Percentiles rank a stretch among this genome's conserved stretches.
Evolutionary conservation across 768 basidiomycete species (phyloP).

Genomic region (Psilocybe cyanescens): DNA sequence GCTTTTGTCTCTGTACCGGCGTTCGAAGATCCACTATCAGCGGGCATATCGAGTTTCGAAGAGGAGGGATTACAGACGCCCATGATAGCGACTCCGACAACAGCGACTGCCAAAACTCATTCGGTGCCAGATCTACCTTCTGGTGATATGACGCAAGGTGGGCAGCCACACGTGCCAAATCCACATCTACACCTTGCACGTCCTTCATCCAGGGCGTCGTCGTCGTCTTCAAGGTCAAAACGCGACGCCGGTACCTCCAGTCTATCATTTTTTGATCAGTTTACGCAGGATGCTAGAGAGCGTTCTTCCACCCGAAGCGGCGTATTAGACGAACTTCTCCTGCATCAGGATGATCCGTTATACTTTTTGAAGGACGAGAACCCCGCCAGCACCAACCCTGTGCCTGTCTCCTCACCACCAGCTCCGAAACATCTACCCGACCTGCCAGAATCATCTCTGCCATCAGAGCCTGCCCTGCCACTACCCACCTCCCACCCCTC

Average conservation of each 20-base stretch:
- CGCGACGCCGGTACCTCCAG: slow-evolving; percentile 7
- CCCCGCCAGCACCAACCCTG: not conserved
- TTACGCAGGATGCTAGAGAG: slow-evolving; percentile 58
- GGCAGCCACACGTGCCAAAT: too few species aligned
- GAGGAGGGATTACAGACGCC: slow-evolving; percentile 6
- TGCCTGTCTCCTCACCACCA: not conserved
- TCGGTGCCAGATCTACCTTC: not conserved
- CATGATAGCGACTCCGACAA: slow-evolving; percentile 4
- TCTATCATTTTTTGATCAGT: slow-evolving; percentile 62
- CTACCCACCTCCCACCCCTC: not conserved
- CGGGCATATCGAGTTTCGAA: slow-evolving; percentile 17
- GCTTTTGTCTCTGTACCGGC: slow-evolving; percentile 62
- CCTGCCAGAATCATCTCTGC: not conserved
- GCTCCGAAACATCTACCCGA: not conserved
- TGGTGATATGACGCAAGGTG: not conserved
- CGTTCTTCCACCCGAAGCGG: slow-evolving; percentile 56
- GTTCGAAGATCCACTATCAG: slow-evolving; percentile 52
- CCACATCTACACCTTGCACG: not conserved
- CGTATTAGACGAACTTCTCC: slow-evolving; percentile 65
- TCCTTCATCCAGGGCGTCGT: slow-evolving; percentile 4
- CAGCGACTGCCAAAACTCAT: slow-evolving; percentile 5
- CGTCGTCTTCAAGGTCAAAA: slow-evolving; percentile 4
- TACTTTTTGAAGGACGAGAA: slow-evolving; percentile 50
- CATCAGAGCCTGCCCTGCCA: not conserved
- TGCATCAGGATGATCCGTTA: slow-evolving; percentile 72